Conservation (phyloP, 257 asterid species). For the Primulina huaijiensis region DNA sequence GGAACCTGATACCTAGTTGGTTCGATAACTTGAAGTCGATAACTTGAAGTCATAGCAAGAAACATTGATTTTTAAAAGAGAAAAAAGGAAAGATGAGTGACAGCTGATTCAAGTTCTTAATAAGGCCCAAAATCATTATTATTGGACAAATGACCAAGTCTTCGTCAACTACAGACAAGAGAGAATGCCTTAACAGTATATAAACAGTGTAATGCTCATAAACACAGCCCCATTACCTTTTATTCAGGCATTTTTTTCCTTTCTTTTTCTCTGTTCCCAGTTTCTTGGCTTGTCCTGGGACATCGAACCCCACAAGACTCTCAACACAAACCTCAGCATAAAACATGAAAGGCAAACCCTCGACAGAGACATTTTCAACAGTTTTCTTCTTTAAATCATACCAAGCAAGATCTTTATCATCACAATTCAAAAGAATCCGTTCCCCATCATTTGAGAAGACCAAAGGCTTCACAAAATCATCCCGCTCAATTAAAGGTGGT, state of each 20-base stretch:
- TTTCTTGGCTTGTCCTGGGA: slow-evolving; percentile 22
- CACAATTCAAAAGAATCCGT: slow-evolving; percentile 32
- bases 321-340: slow-evolving; percentile 34
- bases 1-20: too few species aligned
- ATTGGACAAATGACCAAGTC: slow-evolving; percentile 21
- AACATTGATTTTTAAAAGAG: too few species aligned
- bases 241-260: slow-evolving; percentile 28
- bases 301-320: slow-evolving; percentile 31
- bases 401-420: slow-evolving; percentile 39
- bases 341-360: slow-evolving; percentile 36
- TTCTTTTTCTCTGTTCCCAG: slow-evolving; percentile 18
- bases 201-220: not conserved
- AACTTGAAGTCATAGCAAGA: not conserved
- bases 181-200: not conserved
- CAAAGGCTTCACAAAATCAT: slow-evolving; percentile 29
- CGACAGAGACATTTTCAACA: slow-evolving; percentile 21
- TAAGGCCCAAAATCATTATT: not conserved
- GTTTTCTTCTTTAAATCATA: slow-evolving; percentile 29
- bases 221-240: slow-evolving; percentile 30
- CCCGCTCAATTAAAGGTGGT: slow-evolving; percentile 25
- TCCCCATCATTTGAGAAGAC: slow-evolving; percentile 27
- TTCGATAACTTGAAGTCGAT: not conserved
- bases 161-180: slow-evolving; percentile 11
- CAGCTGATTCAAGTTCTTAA: not conserved
- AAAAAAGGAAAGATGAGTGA: not conserved